These are phyloP conservation scores for Lentinula sp. DNA, from an alignment of 768 basidiomycete genomes.

Conservation along the genomic window DNA sequence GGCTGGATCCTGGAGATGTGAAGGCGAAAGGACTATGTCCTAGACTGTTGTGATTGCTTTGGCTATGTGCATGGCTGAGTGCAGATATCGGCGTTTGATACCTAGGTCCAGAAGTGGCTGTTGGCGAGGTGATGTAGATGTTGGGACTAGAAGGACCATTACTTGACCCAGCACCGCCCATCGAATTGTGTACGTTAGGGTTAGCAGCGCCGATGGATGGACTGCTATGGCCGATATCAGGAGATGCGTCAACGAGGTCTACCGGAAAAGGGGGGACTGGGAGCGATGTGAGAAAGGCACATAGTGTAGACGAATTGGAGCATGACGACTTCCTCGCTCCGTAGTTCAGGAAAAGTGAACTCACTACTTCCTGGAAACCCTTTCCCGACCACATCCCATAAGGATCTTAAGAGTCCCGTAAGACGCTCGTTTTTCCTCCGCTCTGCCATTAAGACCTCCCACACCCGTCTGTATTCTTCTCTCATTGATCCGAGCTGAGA, in stretches of 20 bases:
- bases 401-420: conserved; percentile 46
- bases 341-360: conserved; percentile 17
- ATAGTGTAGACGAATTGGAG: neutral
- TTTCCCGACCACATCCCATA: conserved; percentile 60
- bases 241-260: conserved; percentile 44
- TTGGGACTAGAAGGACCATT: conserved; percentile 45
- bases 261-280: conserved; percentile 40
- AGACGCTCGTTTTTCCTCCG: conserved; percentile 58
- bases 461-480: conserved; percentile 65
- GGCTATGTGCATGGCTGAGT: neutral
- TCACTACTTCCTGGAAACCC: conserved; percentile 48
- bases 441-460: conserved; percentile 50
- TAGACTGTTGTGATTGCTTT: neutral
- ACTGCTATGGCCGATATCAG: neutral
- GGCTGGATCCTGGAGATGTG: conserved; percentile 27
- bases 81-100: conserved; percentile 36
- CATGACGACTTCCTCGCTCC: neutral
- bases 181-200: neutral
- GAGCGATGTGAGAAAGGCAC: neutral
- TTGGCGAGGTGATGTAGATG: conserved; percentile 68
- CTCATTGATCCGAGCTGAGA: conserved; percentile 64
- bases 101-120: conserved; percentile 27
- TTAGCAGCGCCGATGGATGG: neutral
- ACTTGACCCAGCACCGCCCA: neutral
- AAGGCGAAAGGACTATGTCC: neutral